A percentile compares a stretch with the other conserved stretches of the same genome.
These are phyloP conservation scores for Aspergillus bombycis DNA, from an alignment of 2,329 filamentous ascomycete genomes.

Conservation along the genomic window DNA sequence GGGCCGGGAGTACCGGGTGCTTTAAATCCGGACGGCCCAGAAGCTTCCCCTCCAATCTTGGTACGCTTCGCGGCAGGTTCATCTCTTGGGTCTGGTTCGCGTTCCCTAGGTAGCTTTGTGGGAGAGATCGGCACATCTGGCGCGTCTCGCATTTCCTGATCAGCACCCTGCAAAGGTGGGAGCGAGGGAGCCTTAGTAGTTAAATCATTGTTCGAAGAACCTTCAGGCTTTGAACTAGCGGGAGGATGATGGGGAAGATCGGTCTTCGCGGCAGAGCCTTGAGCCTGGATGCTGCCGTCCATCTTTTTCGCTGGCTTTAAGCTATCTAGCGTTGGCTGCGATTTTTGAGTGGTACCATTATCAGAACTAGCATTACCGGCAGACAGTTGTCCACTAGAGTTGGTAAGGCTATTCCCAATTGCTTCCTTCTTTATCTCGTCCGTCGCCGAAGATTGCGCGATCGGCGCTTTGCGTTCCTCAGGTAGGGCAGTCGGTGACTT, in stretches of 20 bases:
- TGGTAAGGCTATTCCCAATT: conserved; percentile 4
- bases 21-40: conserved; percentile 49
- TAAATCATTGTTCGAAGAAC: conserved; percentile 23
- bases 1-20: conserved; percentile 46
- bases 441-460: conserved; percentile 13
- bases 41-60: conserved; percentile 65
- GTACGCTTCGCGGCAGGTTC: conserved; percentile 78
- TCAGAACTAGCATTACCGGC: conserved; percentile 4
- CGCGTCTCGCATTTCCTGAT: conserved; percentile 60
- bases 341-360: conserved; percentile 10
- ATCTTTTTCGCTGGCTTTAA: conserved; percentile 16
- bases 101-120: conserved; percentile 70
- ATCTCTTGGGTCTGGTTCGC: conserved; percentile 69
- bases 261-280: conserved; percentile 28
- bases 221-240: conserved; percentile 19
- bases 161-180: conserved; percentile 32
- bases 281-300: conserved; percentile 27
- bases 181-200: conserved; percentile 22
- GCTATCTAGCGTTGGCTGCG: conserved; percentile 13
- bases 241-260: conserved; percentile 41
- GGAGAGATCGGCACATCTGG: conserved; percentile 54
- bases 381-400: conserved; percentile 4
- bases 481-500: conserved; percentile 30
- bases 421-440: conserved; percentile 14
- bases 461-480: conserved; percentile 18